Conservation (phyloP, 2,329 filamentous ascomycete genomes). For the Monosporascus ibericus region DNA sequence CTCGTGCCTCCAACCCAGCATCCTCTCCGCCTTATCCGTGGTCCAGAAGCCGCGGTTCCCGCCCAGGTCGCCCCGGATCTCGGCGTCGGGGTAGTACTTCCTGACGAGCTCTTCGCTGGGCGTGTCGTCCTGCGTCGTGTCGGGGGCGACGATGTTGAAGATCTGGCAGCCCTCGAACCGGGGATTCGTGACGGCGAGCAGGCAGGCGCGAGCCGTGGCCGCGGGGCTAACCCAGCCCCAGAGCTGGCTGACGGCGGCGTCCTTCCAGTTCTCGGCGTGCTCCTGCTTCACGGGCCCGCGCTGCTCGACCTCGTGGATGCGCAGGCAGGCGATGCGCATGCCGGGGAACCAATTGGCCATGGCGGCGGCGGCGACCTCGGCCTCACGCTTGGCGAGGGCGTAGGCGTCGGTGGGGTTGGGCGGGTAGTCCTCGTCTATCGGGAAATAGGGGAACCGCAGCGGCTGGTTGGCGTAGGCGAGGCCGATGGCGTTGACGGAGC, state of each 20-base stretch:
- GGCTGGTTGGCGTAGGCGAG: conserved; percentile 29
- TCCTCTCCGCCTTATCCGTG: conserved; percentile 13
- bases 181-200: conserved; percentile 25
- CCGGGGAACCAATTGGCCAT: conserved; percentile 31
- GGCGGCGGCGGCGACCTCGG: conserved; percentile 26
- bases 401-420: conserved; percentile 28
- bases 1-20: conserved; percentile 10
- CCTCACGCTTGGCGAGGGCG: conserved; percentile 29
- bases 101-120: conserved; percentile 16
- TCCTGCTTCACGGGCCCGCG: conserved; percentile 23
- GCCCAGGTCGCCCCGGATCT: conserved; percentile 17
- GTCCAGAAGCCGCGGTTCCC: conserved; percentile 18
- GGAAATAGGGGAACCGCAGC: conserved; percentile 29
- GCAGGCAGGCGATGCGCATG: conserved; percentile 30
- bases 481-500: conserved; percentile 29
- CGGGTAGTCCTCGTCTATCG: conserved; percentile 29
- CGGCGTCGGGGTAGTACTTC: conserved; percentile 19
- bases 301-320: conserved; percentile 30
- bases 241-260: conserved; percentile 27
- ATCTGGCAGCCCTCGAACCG: conserved; percentile 26
- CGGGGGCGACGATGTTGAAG: conserved; percentile 29
- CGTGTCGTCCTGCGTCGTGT: conserved; percentile 17
- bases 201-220: conserved; percentile 29
- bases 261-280: conserved; percentile 27
- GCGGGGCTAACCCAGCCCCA: conserved; percentile 30